Base-by-base conservation (phyloP, 768 basidiomycete genomes). In the Phylloporus arenicola region DNA sequence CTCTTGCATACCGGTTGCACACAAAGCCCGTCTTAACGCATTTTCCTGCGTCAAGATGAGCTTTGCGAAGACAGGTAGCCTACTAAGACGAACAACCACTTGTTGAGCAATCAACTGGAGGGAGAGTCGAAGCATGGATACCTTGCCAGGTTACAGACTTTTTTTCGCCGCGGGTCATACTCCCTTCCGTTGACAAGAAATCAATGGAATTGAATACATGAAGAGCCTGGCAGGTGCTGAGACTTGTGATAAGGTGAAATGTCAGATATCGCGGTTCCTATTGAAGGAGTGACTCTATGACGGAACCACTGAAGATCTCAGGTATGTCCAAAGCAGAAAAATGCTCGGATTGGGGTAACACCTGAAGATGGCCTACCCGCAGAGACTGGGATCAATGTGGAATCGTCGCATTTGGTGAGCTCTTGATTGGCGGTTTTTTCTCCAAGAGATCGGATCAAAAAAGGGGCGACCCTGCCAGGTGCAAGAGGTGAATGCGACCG, bases 21-120 rank as follows among this genome's bases (percentile, higher is more conserved):
- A 47, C 49, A 57, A 31, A 50, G 30, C 42, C 12, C 45, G 14
- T 20, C 61, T 46, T 49, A 33, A 37, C 12, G 24, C 47, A 43
- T 13, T 9, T 22, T 17, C 40, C 33, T 57, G 55, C 51, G 46
- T 46, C 55, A 57, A 57, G 58, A 48, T 54, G 61, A 51, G 52
- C 47, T 55, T 61, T 58, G 55, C 47, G 47, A 53, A 42, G 47
- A 43, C 42, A 16, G 34, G 43, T 35, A 10, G 0, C 22, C 13
- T 22, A 34, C 14, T 31, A 35, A 40, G 14, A 30, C 13, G 33
- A 29, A 34, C 6, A 7, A 31, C 30, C 30, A 31, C 13, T 10
- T 13, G 6, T 31, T 25, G n/a, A 43, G 24, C 13, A 29, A 39
- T n/a, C 1, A 39, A 14, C 34, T 19, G 10, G 31, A 29, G 17